Conservation (phyloP, 352 stramenopile species). For the Elongisporangium anandrum region DNA sequence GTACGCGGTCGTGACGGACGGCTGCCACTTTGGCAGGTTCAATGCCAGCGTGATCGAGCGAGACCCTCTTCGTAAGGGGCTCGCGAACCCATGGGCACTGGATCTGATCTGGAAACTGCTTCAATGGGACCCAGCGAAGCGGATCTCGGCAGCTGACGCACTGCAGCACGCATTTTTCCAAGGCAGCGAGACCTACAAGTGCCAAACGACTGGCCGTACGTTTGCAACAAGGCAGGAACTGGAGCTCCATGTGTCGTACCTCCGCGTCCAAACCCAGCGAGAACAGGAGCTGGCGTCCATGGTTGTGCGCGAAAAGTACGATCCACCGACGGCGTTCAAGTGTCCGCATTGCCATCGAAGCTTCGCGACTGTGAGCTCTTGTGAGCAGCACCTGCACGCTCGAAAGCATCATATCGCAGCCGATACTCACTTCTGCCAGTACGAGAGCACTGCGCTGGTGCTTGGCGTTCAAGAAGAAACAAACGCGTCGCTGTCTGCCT, state of each 20-base stretch:
- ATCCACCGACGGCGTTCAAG: slow-evolving; percentile 36
- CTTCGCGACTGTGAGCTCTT: slow-evolving; percentile 63
- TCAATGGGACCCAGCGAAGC: slow-evolving; percentile 88
- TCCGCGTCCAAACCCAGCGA: slow-evolving; percentile 39
- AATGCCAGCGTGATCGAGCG: slow-evolving; percentile 87
- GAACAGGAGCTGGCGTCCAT: slow-evolving; percentile 44
- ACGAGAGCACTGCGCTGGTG: slow-evolving; percentile 26
- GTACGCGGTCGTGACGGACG: slow-evolving; percentile 71
- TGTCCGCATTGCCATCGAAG: slow-evolving; percentile 58
- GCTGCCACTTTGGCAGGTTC: slow-evolving; percentile 89
- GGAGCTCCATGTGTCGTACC: slow-evolving; percentile 52
- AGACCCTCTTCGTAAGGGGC: slow-evolving; percentile 88
- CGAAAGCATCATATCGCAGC: slow-evolving; percentile 26
- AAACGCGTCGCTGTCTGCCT: slow-evolving; percentile 5
- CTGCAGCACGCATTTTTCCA: slow-evolving; percentile 86
- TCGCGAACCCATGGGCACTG: slow-evolving; percentile 76
- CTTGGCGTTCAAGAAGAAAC: slow-evolving; percentile 19
- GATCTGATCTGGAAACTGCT: slow-evolving; percentile 94
- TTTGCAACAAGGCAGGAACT: slow-evolving; percentile 70
- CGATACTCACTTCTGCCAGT: slow-evolving; percentile 50
- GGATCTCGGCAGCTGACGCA: slow-evolving; percentile 75
- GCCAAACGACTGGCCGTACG: slow-evolving; percentile 39
- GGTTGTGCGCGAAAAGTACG: slow-evolving; percentile 50
- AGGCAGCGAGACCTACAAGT: slow-evolving; percentile 55
- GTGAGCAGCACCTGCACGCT: slow-evolving; percentile 50